Evolutionary conservation across 495 filamentous ascomycete genomes (phyloP), one percentile per base, ranked within the genome.

Genomic region (Talaromyces nanjingensis): DNA sequence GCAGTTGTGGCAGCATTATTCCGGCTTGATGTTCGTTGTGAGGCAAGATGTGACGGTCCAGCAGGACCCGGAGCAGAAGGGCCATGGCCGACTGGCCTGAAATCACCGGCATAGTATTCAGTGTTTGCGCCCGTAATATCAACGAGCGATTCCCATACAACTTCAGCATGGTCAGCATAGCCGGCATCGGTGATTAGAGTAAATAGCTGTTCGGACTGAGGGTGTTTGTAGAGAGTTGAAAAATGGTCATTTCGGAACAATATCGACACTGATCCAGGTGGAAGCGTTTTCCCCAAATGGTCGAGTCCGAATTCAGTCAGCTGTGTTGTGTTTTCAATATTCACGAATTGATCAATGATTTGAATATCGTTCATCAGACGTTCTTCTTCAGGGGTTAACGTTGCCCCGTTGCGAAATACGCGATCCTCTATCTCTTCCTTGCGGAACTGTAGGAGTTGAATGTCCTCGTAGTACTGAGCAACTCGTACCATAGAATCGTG

Each of bases 201-300:
- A 63, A 89, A 82, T 0, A 98, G 80, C 65, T 87, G 82, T 4
- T 81, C 73, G 0, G 89, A 88, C 31, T 84, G 77, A 0, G 92
- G 91, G 65, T 94, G 78, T 64, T 91, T 86, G 72, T 97, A 96
- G 0, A 98, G 71, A 0, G 94, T 98, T 31, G 89, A 89, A 70
- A 98, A 98, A 74, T 98, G 94, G 68, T 98, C 93, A 66, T 98
- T 98, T 34, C 94, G 85, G 77, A 98, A 98, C 2, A 98, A 74
- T 57, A 98, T 98, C 0, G 89, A 90, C 7, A 96, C 80, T 0
- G 87, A 84, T 2, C 91, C 91, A 0, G 91, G 89, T 14, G 78
- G 74, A 54, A 97, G 73, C 6, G 75, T 81, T 53, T 83, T 81
- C 2, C 77, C 78, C 12, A 98, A 84, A 4, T 87, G 83, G 5